Conservation (phyloP, 192 early-diverging fungal species). For the Coemansia sp. region DNA sequence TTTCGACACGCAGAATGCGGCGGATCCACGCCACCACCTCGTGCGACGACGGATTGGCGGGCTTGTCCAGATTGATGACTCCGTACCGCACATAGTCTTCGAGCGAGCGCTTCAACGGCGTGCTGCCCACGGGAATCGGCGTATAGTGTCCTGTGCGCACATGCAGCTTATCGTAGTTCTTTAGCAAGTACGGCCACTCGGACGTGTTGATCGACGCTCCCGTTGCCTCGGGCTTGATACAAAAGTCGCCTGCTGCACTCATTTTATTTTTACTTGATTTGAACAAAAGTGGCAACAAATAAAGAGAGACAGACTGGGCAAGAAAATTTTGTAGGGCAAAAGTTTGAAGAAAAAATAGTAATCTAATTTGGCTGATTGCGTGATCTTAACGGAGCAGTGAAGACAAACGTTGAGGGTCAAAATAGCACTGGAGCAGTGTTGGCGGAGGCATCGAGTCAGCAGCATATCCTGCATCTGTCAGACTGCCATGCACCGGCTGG, state of each 20-base stretch:
- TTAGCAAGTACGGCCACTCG: conserved; percentile 94
- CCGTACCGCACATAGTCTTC: conserved; percentile 93
- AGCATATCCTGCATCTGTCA: background rate
- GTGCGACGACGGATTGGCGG: conserved; percentile 98
- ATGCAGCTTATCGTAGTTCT: conserved; percentile 98
- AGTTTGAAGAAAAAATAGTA: conserved; percentile 1
- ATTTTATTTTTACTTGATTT: conserved; percentile 3
- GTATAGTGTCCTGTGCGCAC: conserved; percentile 98
- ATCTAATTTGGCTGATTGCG: background rate
- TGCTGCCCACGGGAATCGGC: conserved; percentile 91
- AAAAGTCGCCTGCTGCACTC: conserved; percentile 34
- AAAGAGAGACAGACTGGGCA: background rate
- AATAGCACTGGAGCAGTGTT: conserved; percentile 19
- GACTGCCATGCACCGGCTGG: too few species aligned
- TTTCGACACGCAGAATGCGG: conserved; percentile 94
- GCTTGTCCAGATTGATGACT: conserved; percentile 99
- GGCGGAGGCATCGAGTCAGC: background rate
- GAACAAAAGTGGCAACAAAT: background rate
- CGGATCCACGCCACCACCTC: conserved; percentile 99
- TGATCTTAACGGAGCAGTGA: conserved; percentile 6
- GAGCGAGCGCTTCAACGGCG: conserved; percentile 92
- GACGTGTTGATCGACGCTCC: conserved; percentile 86
- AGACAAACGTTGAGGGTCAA: conserved; percentile 4
- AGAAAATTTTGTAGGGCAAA: conserved; percentile 3
- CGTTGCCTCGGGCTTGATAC: conserved; percentile 81